A percentile compares a stretch with the other conserved stretches of the same genome.
Conservation (phyloP, 1,284 basidiomycete species). For the Vanrija pseudolonga region DNA sequence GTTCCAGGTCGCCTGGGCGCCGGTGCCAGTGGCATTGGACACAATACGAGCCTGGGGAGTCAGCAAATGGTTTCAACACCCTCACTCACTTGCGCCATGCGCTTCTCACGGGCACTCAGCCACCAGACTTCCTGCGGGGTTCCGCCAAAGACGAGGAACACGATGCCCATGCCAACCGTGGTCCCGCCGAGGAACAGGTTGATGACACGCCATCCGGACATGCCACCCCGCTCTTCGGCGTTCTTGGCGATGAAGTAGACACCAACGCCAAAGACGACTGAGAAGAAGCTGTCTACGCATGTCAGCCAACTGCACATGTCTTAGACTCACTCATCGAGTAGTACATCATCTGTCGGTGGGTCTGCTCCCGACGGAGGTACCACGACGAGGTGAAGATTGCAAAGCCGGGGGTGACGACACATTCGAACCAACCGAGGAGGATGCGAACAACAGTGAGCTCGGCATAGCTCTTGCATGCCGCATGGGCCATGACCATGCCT, state of each 20-base stretch:
- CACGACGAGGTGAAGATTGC: constrained; percentile 19
- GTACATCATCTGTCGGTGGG: constrained; percentile 20
- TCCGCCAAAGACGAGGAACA: constrained; percentile 27
- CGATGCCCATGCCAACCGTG: constrained; percentile 25
- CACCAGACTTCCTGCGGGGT: constrained; percentile 28
- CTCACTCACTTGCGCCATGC: no score
- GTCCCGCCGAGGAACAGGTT: constrained; percentile 32
- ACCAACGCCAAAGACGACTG: constrained; percentile 17
- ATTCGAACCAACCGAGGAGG: constrained; percentile 14
- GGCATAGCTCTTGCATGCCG: constrained; percentile 26
- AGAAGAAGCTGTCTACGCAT: constrained; percentile 23
- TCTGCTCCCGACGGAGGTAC: constrained; percentile 20
- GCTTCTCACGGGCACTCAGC: constrained; percentile 18
- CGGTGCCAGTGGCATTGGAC: constrained; percentile 13
- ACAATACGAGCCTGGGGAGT: constrained; percentile 18
- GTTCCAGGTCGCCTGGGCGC: constrained; percentile 11
- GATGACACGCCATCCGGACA: constrained; percentile 34
- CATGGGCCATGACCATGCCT: constrained; percentile 21
- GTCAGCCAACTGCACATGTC: no score
- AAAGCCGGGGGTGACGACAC: constrained; percentile 31
- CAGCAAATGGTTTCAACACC: no score
- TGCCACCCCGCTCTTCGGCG: constrained; percentile 15
- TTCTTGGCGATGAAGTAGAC: constrained; percentile 27
- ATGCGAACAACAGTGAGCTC: constrained; percentile 13
- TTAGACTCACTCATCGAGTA: constrained; percentile 29